Evolutionary conservation across 805 yeast species (phyloP), one percentile per base, ranked within the genome.

Genomic region (baker's yeast (Saccharomyces cerevisiae)): DNA sequence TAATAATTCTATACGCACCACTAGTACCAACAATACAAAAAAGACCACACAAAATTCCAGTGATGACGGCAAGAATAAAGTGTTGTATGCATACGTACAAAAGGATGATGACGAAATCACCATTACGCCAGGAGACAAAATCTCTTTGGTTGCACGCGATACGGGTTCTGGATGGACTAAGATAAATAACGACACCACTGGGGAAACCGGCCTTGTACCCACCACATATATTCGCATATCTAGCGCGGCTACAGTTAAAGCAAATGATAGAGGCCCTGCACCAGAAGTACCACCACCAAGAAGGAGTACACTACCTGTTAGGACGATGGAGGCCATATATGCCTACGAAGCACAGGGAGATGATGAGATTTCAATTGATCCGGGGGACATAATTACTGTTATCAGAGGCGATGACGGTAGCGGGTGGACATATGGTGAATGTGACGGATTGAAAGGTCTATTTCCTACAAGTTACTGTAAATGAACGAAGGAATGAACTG

Each of bases 341-440:
- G 89, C 85, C 58, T 91, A 89, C 66, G 74, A 69, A 21, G 91
- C 96, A 0, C 84, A 81, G 55, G 94, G 89, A 11, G 85, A 80
- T 27, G 92, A 87, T 62, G 99, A 94, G 70, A 68, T 94, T 55
- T 77, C 80, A 22, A 80, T 94, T 22, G 62, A 59, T 6, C 84
- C 79, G 0, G 97, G 96, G 2, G 97, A 92, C 57, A 76, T 75
- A 53, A 80, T 94, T 21, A 76, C 79, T 10, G 78, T 94, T 11
- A 63, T 87, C 0, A 83, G 79, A 29, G 88, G 83, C 51, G 87
- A 85, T 51, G 87, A 85, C 59, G 91, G 89, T 9, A 79, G 79
- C 43, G 99, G 99, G 0, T 94, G 99, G 99, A 91, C 97, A 1
- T 87, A 84, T 60, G 98, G 97, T 11, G 92, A 87, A 65, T 55